Evolutionary conservation across 306 rosid genomes (phyloP), one percentile per base, ranked within the genome.

Genomic region (Prunus mume): DNA sequence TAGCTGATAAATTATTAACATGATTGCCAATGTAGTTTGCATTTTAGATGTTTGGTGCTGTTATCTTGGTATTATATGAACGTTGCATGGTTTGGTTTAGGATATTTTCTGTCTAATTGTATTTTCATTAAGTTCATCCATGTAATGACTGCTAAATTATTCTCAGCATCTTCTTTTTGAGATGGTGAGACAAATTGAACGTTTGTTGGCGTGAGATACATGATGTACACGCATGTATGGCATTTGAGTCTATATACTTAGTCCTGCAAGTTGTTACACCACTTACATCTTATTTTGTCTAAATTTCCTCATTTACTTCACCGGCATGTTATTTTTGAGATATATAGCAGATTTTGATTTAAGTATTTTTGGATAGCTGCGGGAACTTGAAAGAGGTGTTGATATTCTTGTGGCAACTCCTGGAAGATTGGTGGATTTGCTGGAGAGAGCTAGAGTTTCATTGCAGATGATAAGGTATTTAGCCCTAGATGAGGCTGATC

Each of bases 331-430:
- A 61, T 27, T 66, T 38, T 50, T 68, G 28, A 61, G 78, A 62
- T 27, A 62, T 47, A 27, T 52, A 55, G 75, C 54, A 20, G 57
- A 60, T 60, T 50, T 43, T 87, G 54, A 88, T 55, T 55, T 13
- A 38, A 17, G 47, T 77, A 8, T 74, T 58, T 75, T 81, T 71
- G 62, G 68, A 56, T 87, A 93, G 98, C 84, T 93, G 74, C 88
- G 97, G 65, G 97, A 92, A 43, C 92, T 92, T 74, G 97, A 92
- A 87, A 88, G 91, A 85, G 97, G 97, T 62, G 97, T 90, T 74
- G 97, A 92, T 77, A 92, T 92, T 86, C 97, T 92, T 83, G 97
- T 93, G 60, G 98, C 97, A 69, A 91, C 97, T 73, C 98, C 98
- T 15, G 98, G 98, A 87, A 85, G 98, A 83, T 72, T 93, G 83